Percentiles rank a stretch among this genome's conserved stretches.
Evolutionary conservation across 768 basidiomycete species (phyloP).

Genomic region (Russula olivacea): DNA sequence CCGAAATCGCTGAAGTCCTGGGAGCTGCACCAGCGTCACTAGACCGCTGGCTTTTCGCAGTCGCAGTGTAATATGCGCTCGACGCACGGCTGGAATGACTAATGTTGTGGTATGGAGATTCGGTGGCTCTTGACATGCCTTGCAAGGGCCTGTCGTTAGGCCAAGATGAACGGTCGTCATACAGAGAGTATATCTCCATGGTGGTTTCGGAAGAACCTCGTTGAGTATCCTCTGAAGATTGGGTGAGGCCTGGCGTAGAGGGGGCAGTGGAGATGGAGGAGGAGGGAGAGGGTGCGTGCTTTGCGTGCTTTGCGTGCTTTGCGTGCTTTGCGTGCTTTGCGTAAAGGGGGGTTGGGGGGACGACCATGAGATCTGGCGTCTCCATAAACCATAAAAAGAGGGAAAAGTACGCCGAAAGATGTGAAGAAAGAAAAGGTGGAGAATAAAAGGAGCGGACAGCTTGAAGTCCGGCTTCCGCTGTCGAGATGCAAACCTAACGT

Average conservation of each 20-base stretch:
- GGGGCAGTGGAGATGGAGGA: slow-evolving; percentile 19
- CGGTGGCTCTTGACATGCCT: slow-evolving; percentile 31
- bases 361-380: slow-evolving; percentile 21
- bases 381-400: slow-evolving; percentile 26
- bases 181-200: slow-evolving; percentile 86
- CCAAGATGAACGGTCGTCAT: slow-evolving; percentile 37
- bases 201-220: slow-evolving; percentile 65
- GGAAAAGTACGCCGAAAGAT: neutral
- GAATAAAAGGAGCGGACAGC: slow-evolving; percentile 17
- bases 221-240: slow-evolving; percentile 36
- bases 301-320: too few relatives aligned
- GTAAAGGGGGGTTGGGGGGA: slow-evolving; percentile 17
- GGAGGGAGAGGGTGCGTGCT: neutral
- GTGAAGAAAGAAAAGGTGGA: neutral
- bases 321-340: too few relatives aligned
- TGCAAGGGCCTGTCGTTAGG: slow-evolving; percentile 30
- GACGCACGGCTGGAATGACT: slow-evolving; percentile 12
- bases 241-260: slow-evolving; percentile 35
- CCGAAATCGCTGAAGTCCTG: slow-evolving; percentile 34
- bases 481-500: neutral
- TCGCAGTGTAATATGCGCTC: slow-evolving; percentile 19
- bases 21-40: slow-evolving; percentile 32
- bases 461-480: slow-evolving; percentile 24
- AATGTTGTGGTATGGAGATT: slow-evolving; percentile 8
- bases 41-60: slow-evolving; percentile 14